A percentile compares a stretch with the other conserved stretches of the same genome.
These are phyloP conservation scores for Eucalyptus melliodora DNA, from an alignment of 345 rosid genomes.

Conservation along the genomic window DNA sequence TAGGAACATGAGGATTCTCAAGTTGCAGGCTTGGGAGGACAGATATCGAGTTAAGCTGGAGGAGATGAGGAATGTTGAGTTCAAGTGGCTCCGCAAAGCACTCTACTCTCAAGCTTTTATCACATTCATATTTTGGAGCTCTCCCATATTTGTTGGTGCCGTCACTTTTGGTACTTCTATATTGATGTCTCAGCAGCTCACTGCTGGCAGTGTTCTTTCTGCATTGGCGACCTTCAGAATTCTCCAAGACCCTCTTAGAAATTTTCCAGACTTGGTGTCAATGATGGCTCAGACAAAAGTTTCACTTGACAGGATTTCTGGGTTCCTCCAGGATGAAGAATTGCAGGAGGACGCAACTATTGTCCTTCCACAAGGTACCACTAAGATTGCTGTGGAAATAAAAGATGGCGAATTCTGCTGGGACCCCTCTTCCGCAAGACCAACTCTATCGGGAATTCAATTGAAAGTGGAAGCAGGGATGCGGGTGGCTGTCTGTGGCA, in stretches of 20 bases:
- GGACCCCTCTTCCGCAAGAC: constrained; percentile 64
- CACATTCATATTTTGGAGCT: constrained; percentile 98
- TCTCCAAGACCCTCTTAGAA: constrained; percentile 98
- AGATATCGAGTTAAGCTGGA: constrained; percentile 66
- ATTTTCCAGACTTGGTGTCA: constrained; percentile 95
- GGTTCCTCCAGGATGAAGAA: constrained; percentile 94
- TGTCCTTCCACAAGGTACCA: constrained; percentile 63
- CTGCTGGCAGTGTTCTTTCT: constrained; percentile 98
- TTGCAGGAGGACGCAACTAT: constrained; percentile 88
- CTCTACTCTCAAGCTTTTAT: constrained; percentile 97
- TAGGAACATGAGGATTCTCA: constrained; percentile 96
- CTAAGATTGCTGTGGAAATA: constrained; percentile 67
- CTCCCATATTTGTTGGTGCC: constrained; percentile 98
- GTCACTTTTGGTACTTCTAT: constrained; percentile 90
- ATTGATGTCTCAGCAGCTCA: constrained; percentile 78
- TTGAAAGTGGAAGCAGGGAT: constrained; percentile 82
- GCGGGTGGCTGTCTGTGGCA: constrained; percentile 99
- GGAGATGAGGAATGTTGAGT: constrained; percentile 91
- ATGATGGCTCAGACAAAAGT: constrained; percentile 99
- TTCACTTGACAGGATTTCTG: constrained; percentile 95
- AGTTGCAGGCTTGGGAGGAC: constrained; percentile 99
- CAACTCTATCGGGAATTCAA: constrained; percentile 69
- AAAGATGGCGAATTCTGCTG: constrained; percentile 75
- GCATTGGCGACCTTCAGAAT: constrained; percentile 98
- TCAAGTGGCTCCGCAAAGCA: constrained; percentile 85